Evolutionary conservation across 2,329 filamentous ascomycete genomes (phyloP), one percentile per base, ranked within the genome.

Genomic region (Aspergillus costaricaensis): DNA sequence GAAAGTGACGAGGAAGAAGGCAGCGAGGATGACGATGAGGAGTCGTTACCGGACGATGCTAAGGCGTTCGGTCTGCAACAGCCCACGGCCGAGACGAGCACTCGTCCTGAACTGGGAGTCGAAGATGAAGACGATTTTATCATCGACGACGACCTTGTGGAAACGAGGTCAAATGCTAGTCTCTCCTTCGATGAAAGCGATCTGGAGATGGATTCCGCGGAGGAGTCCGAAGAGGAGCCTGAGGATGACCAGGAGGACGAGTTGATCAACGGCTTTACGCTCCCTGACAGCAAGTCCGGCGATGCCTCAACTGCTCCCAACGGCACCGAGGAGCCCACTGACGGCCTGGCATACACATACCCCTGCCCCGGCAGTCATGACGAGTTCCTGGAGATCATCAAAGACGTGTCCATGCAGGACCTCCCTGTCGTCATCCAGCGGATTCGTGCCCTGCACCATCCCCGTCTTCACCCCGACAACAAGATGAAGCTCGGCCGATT

Each of bases 61-160:
- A 83, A 80, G 52, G 81, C 82, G 53, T 89, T 88, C 70, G 86
- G 86, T 1, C 76, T 89, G 32, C 86, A 85, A 7, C 84, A 89
- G 60, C 75, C 71, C 48, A 68, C 70, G 25, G 70, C 69, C 43
- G 73, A 71, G 66, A 73, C 65, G 62, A 70, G 57, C 67, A 76
- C 66, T 60, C 78, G 73, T 32, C 71, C 73, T 39, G 77, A 81
- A 23, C 69, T 92, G 17, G 91, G 88, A 5, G 88, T 96, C 36
- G 92, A 96, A 65, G 94, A 97, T 67, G 94, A 98, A 72, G 94
- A 98, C 68, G 92, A 97, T 68, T 98, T 98, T 69, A 74, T 94
- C 25, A 88, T 97, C 63, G 94, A 98, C 61, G 91, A 95, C 63
- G 90, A 96, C 70, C 83, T 98, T 15, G 85, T 97, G 36, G 92